These are phyloP conservation scores for Penicillium soppii DNA, from an alignment of 495 filamentous ascomycete species.

Conservation along the genomic window DNA sequence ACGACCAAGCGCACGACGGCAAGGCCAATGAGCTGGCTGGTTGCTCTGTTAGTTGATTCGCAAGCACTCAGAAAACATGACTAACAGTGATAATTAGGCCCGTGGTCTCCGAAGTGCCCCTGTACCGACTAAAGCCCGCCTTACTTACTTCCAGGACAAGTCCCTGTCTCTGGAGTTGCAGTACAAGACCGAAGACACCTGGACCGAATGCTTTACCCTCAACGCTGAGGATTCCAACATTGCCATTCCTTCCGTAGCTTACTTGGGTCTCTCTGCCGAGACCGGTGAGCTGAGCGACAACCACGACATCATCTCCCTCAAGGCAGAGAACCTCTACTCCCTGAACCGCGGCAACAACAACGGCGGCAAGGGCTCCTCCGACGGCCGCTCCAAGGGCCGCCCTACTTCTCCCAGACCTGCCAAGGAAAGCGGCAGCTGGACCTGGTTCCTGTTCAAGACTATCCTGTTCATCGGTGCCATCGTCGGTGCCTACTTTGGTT, in stretches of 20 bases:
- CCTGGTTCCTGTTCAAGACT: constrained; percentile 88
- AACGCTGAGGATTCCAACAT: constrained; percentile 61
- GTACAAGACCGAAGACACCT: constrained; percentile 86
- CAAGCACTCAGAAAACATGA: neutral
- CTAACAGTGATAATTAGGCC: constrained; percentile 48
- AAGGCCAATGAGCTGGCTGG: constrained; percentile 91
- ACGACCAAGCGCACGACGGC: constrained; percentile 94
- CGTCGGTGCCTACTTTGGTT: constrained; percentile 79
- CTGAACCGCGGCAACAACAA: constrained; percentile 42
- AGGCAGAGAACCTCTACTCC: constrained; percentile 85
- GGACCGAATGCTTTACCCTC: constrained; percentile 85
- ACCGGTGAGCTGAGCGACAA: constrained; percentile 97
- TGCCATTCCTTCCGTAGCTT: constrained; percentile 84
- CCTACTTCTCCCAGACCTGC: constrained; percentile 23
- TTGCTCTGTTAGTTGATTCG: constrained; percentile 65
- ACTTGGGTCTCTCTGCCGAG: constrained; percentile 93
- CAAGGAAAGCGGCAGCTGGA: constrained; percentile 69
- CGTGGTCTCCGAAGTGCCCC: constrained; percentile 79
- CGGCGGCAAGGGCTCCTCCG: constrained; percentile 41
- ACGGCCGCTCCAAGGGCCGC: constrained; percentile 31
- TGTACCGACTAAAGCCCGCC: constrained; percentile 76
- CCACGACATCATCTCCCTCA: constrained; percentile 91
- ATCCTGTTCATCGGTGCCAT: constrained; percentile 69
- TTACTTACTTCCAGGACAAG: constrained; percentile 98
- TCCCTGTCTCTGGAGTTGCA: constrained; percentile 86